Evolutionary conservation across 148 eudicot species (phyloP).

Genomic region (Fagopyrum homotropicum): DNA sequence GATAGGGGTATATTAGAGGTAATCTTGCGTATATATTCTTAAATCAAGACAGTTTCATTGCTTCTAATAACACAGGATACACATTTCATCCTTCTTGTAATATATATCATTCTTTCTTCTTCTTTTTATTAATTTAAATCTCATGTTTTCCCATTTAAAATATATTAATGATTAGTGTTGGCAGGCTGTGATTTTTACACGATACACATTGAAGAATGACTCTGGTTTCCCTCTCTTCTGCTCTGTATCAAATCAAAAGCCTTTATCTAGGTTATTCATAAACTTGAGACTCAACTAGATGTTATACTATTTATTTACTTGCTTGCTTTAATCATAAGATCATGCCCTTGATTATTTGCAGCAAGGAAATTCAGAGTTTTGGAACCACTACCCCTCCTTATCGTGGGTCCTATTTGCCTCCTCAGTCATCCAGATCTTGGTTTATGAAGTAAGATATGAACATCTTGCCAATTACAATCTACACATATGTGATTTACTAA

Average conservation of each 20-base stretch:
- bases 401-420: conserved; percentile 62
- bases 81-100: background rate
- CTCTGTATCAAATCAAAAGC: conserved; percentile 51
- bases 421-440: conserved; percentile 70
- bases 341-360: conserved; percentile 28
- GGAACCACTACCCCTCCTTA: conserved; percentile 41
- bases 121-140: background rate
- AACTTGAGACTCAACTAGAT: conserved; percentile 10
- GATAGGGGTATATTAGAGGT: conserved; percentile 82
- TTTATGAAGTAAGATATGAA: conserved; percentile 64
- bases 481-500: background rate
- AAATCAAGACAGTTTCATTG: background rate
- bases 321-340: background rate
- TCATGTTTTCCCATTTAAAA: background rate
- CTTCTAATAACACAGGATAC: background rate
- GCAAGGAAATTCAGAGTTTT: conserved; percentile 53
- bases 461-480: background rate
- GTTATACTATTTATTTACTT: background rate
- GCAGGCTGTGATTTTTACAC: conserved; percentile 76
- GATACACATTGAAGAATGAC: conserved; percentile 71
- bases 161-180: conserved; percentile 15
- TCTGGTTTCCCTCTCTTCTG: conserved; percentile 53
- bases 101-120: background rate
- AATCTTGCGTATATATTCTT: conserved; percentile 10
- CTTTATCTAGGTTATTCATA: conserved; percentile 47